Base-by-base conservation (phyloP, 306 rosid species). In the Herpetospermum pedunculosum region DNA sequence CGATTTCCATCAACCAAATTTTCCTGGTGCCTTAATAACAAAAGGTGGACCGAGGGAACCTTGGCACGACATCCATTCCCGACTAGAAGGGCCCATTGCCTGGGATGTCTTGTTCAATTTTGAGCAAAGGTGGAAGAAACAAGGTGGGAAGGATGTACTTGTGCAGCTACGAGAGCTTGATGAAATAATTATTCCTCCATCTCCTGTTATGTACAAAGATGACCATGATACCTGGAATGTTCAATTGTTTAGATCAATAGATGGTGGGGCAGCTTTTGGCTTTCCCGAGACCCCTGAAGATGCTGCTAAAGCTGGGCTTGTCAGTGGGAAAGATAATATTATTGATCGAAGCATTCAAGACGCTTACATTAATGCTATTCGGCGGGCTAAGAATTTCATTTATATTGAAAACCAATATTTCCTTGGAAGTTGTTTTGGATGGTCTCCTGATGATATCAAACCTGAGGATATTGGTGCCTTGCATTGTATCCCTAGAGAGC, bases 11-110 rank as follows among this genome's bases (percentile, higher is more conserved):
- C 93, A 88, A 55, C 93, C 93, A 57, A 86, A 88, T 80, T 86
- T 88, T 69, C 74, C 84, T 1, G 93, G 90, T 25, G 81, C 87
- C 73, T 79, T 79, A 29, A 88, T 88, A 73, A 71, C 86, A 35
- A 88, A 88, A 78, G 93, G 93, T 34, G 93, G 93, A 44, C 93
- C 93, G 3, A 81, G 93, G 83, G 90, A 88, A 75, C 93, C 93
- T 29, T 88, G 93, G 93, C 93, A 88, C 16, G 93, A 88, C 70
- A 84, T 88, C 77, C 93, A 88, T 78, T 88, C 87, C 70, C 87
- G 93, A 18, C 87, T 88, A 47, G 93, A 88, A 83, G 93, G 93
- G 69, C 89, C 93, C 1, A 84, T 88, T 46, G 93, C 93, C 35
- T 88, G 93, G 93, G 93, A 88, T 80, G 90, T 88, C 70, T 63